Evolutionary conservation across 192 early-diverging fungal species (phyloP), one percentile per base, ranked within the genome.

Genomic region (Umbelopsis sp.): DNA sequence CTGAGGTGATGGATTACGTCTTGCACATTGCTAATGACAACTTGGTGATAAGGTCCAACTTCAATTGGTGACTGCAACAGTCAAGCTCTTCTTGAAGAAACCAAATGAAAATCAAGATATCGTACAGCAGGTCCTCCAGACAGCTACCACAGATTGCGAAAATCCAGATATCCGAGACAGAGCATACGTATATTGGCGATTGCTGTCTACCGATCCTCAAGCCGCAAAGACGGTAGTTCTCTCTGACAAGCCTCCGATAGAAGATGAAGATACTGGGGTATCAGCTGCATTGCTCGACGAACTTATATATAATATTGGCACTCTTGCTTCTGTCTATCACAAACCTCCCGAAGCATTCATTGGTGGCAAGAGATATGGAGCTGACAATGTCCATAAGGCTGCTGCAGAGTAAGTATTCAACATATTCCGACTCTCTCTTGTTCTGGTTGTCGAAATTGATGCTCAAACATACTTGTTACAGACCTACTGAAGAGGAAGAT

Each of bases 181-280:
- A 20, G 97, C 96, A 7, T 99, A 96, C 74, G 85, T 99, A 44
- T 99, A 99, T 83, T 99, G 97, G 97, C 86, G 97, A 67, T 82
- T 99, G 69, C 82, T 99, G 3, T 96, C 94, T 4, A 93, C 95
- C 21, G 92, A 96, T 80, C 97, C 97, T 8, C 89, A 94, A 71
- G 92, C 95, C 6, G 96, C 96, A 17, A 95, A 96, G 80, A 83
- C 91, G 6, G 94, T 99, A 16, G 95, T 94, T 10, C 83, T 99
- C 36, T 88, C 91, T 2, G 95, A 97, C 41, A 95, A 93, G 77
- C 94, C 95, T 4, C 91, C 95, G 20, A 90, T 97, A 66, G 88
- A 89, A 26, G 81, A 84, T 21, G 91, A 96, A 54, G 84, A 74
- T 36, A 79, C 74, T 53, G 84, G 84, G 31, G 82, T 99, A 45